Percentiles rank a stretch among this genome's conserved stretches.
phyloP scores from a whole-genome alignment of 2,329 filamentous ascomycete genomes.

The Nemania sp. region DNA sequence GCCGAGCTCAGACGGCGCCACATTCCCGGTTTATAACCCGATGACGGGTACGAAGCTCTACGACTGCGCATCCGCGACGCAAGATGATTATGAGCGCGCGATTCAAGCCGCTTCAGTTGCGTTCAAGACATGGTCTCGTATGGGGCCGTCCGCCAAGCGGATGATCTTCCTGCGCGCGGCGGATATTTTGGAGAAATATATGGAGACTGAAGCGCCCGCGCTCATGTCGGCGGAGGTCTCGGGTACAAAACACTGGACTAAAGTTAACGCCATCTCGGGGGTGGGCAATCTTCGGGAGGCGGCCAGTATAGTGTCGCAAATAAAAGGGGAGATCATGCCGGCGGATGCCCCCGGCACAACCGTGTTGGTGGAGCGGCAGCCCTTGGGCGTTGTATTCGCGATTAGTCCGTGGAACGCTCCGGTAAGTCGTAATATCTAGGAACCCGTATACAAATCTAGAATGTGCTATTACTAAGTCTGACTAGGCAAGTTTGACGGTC shows the following conservation, averaged over 20 bases:
- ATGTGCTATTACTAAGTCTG: background rate
- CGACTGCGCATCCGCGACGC: constrained; percentile 34
- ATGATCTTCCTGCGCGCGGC: constrained; percentile 78
- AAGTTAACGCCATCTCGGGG: constrained; percentile 56
- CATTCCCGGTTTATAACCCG: constrained; percentile 36
- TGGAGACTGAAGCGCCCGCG: constrained; percentile 69
- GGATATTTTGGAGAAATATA: constrained; percentile 67
- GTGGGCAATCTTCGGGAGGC: constrained; percentile 57
- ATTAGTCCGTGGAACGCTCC: constrained; percentile 80
- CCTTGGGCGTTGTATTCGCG: constrained; percentile 80
- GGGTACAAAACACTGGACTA: constrained; percentile 54
- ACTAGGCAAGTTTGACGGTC: constrained; percentile 33
- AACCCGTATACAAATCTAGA: background rate
- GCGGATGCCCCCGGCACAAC: constrained; percentile 60
- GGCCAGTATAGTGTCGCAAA: constrained; percentile 54
- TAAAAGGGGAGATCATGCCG: constrained; percentile 49
- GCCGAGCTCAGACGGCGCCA: constrained; percentile 31
- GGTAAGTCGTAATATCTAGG: background rate
- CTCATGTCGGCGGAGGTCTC: constrained; percentile 69
- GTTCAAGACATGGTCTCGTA: constrained; percentile 37
- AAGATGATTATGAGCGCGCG: constrained; percentile 33
- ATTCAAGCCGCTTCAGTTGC: constrained; percentile 33
- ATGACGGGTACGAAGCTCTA: constrained; percentile 37
- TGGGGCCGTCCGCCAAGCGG: constrained; percentile 64
- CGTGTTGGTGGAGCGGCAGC: constrained; percentile 75